Evolutionary conservation across 2,329 filamentous ascomycete genomes (phyloP).

Genomic region (Seiridium cupressi): DNA sequence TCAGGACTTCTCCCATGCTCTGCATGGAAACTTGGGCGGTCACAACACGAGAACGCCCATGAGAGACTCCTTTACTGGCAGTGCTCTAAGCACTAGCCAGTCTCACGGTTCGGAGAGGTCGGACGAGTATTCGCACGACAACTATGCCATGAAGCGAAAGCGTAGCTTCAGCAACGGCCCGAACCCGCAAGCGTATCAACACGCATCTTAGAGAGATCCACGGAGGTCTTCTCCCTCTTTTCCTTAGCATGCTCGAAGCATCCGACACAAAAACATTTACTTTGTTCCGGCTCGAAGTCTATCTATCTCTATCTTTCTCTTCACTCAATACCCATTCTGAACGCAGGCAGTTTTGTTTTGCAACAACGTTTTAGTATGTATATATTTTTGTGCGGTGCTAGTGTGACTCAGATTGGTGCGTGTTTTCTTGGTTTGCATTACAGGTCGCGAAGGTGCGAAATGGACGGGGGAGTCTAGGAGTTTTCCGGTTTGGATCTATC

Average conservation of each 20-base stretch:
- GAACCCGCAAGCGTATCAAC: conserved; percentile 23
- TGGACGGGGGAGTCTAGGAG: not conserved
- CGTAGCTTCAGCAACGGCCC: conserved; percentile 24
- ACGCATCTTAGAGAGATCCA: conserved; percentile 16
- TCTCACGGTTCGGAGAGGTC: conserved; percentile 24
- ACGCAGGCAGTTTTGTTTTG: conserved; percentile 14
- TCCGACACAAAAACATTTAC: not conserved
- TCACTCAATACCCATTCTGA: conserved; percentile 12
- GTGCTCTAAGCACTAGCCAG: conserved; percentile 20
- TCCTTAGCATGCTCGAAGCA: not conserved
- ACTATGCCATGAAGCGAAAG: conserved; percentile 25
- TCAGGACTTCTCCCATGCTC: conserved; percentile 49
- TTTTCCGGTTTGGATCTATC: not conserved
- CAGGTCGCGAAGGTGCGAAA: conserved; percentile 15
- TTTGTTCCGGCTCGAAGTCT: not conserved
- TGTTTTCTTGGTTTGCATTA: conserved; percentile 15
- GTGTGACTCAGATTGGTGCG: conserved; percentile 11
- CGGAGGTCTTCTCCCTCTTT: conserved; percentile 6
- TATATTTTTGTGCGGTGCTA: conserved; percentile 11
- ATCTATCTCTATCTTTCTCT: not conserved
- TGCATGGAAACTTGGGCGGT: conserved; percentile 39
- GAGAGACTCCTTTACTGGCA: conserved; percentile 41
- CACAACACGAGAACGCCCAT: conserved; percentile 41
- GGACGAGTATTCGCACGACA: conserved; percentile 27
- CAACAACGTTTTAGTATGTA: conserved; percentile 21